phyloP scores from a whole-genome alignment of 2,329 filamentous ascomycete species.

The Fusarium avenaceum region DNA sequence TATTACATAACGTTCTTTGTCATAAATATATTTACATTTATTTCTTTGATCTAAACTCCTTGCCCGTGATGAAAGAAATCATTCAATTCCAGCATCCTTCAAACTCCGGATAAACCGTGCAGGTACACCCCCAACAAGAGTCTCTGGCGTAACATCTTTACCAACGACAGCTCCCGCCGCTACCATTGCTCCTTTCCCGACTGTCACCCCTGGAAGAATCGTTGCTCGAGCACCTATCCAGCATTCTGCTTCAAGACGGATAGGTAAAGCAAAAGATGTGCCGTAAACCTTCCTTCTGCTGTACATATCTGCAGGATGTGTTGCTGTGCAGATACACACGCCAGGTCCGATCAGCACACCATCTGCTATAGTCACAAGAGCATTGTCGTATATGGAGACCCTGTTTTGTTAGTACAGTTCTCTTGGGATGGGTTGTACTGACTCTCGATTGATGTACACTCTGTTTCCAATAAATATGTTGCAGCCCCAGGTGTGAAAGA shows the following conservation, averaged over 20 bases:
- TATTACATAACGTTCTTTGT: too few relatives aligned
- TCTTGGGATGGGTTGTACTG: not conserved
- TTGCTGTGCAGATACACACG: conserved; percentile 20
- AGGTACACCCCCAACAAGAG: conserved; percentile 26
- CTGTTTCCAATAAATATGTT: conserved; percentile 13
- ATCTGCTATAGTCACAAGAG: conserved; percentile 18
- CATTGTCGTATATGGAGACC: conserved; percentile 18
- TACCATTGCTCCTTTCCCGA: conserved; percentile 21
- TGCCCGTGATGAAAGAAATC: not conserved
- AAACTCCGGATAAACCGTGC: conserved; percentile 18
- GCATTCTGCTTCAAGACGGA: conserved; percentile 17
- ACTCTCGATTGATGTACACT: conserved; percentile 31
- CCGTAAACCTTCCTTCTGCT: not conserved
- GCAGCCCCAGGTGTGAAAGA: conserved; percentile 29
- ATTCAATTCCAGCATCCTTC: not conserved
- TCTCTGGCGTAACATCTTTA: conserved; percentile 24
- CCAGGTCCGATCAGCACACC: conserved; percentile 13
- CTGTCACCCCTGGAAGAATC: conserved; percentile 14
- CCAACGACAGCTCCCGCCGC: conserved; percentile 23
- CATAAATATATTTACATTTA: too few relatives aligned
- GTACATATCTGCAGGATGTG: conserved; percentile 6
- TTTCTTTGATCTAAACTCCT: too few relatives aligned
- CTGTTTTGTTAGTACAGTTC: not conserved
- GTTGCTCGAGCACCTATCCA: conserved; percentile 27
- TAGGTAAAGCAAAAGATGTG: conserved; percentile 24